Evolutionary conservation across 805 yeast species (phyloP), one percentile per base, ranked within the genome.

Genomic region (Kodamaea restingae): DNA sequence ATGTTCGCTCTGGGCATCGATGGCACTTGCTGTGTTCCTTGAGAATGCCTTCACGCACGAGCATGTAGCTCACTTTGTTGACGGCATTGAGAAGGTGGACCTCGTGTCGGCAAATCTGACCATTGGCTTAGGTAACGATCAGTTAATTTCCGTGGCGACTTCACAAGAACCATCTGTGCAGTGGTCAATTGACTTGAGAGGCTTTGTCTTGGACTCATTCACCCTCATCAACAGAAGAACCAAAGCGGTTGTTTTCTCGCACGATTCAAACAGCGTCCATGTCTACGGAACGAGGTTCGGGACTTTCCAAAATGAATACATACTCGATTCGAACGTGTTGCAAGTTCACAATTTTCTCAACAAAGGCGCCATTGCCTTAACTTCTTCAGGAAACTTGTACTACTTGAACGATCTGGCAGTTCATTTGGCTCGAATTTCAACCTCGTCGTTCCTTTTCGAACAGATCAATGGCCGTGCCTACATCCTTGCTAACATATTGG

Each of bases 41-140:
- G 82, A 78, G 38, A 81, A 78, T 43, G 79, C 81, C 0, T 76
- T 71, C 51, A 56, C 57, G 12, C 62, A 63, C 24, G 86, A 80
- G 48, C 79, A 82, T 81, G 71, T 76, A 33, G 54, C 67, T 7
- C 63, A 61, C 18, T 26, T 35, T 21, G 36, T 42, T 28, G 38
- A 31, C n/a, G 41, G 39, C n/a, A 29, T 47, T 29, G 32, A 17
- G 11, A 24, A 18, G 17, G 25, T 38, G 12, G 31, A 38, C n/a
- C 36, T 40, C 20, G 15, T 40, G 10, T 38, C 41, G 67, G 43
- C 47, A 54, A 8, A 49, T 43, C 18, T 40, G 29, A 20, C 49
- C 17, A 39, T 54, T 17, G 60, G 54, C 7, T 31, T 47, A 15
- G 38, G 50, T 9, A 38, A 39, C 26, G 11, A 36, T n/a, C 51